These are phyloP conservation scores for Solanum bulbocastanum DNA, from an alignment of 257 asterid genomes.

Conservation along the genomic window DNA sequence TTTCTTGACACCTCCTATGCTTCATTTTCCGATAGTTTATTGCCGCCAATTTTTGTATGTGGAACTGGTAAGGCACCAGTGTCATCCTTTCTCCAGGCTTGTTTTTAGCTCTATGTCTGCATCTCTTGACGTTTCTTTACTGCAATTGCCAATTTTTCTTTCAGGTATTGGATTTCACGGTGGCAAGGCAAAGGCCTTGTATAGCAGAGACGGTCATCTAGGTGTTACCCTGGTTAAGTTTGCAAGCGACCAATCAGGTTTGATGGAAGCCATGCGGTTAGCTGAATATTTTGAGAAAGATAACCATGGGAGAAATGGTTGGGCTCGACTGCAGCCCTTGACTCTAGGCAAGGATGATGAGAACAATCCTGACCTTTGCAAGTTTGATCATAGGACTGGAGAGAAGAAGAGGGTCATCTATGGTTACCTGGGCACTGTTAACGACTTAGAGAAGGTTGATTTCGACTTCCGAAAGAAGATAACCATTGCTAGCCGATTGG, in stretches of 20 bases:
- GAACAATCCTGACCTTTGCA: constrained; percentile 59
- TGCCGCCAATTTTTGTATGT: background rate
- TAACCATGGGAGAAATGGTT: constrained; percentile 48
- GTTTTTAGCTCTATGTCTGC: background rate
- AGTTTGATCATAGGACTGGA: constrained; percentile 46
- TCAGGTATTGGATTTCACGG: constrained; percentile 65
- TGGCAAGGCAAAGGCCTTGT: constrained; percentile 81
- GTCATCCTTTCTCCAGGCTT: background rate
- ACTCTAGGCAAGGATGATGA: constrained; percentile 55
- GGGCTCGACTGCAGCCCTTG: constrained; percentile 57
- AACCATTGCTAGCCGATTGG: constrained; percentile 52
- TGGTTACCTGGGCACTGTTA: constrained; percentile 71
- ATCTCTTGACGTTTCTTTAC: background rate
- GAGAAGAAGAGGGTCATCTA: constrained; percentile 59
- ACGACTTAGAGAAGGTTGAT: constrained; percentile 70
- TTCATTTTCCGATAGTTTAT: background rate
- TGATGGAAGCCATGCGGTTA: constrained; percentile 64
- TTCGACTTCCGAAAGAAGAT: constrained; percentile 71
- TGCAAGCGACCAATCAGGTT: constrained; percentile 52
- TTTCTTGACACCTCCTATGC: background rate
- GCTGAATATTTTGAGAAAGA: constrained; percentile 60
- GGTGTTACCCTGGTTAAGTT: constrained; percentile 71
- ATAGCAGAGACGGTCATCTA: constrained; percentile 68
- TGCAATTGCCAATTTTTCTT: constrained; percentile 14
- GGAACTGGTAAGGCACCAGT: background rate